Evolutionary conservation across 371 early-diverging fungal genomes (phyloP).

Genomic region (Caulochytrium protostelioides): DNA sequence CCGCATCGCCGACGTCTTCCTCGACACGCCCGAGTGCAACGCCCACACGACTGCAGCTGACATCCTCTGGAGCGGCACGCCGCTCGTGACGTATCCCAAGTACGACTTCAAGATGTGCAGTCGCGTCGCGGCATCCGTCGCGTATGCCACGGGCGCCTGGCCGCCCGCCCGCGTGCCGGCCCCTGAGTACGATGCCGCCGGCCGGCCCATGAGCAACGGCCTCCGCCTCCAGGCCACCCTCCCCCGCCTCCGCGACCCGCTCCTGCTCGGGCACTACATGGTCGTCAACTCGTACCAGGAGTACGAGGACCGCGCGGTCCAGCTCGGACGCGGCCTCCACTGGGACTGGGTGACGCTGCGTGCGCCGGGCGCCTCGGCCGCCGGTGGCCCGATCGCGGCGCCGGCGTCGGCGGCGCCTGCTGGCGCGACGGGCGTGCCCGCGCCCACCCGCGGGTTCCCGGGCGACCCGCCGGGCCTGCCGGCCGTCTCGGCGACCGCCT

Average conservation of each 20-base stretch:
- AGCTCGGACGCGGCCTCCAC: conserved; percentile 29
- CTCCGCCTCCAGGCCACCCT: too few relatives aligned
- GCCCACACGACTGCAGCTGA: conserved; percentile 88
- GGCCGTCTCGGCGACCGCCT: background rate
- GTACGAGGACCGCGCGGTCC: conserved; percentile 57
- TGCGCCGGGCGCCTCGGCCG: too few relatives aligned
- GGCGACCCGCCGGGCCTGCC: background rate
- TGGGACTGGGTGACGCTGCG: conserved; percentile 32
- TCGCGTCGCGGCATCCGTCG: conserved; percentile 70
- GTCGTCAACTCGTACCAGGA: conserved; percentile 47
- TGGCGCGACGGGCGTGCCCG: conserved; percentile 22
- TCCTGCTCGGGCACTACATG: conserved; percentile 48
- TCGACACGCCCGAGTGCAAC: conserved; percentile 85
- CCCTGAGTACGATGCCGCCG: too few relatives aligned
- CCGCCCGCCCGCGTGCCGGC: too few relatives aligned
- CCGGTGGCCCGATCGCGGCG: conserved; percentile 1
- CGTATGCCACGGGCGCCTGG: conserved; percentile 50
- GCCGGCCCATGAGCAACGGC: too few relatives aligned
- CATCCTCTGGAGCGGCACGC: conserved; percentile 82
- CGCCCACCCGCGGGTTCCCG: background rate
- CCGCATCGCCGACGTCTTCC: conserved; percentile 71
- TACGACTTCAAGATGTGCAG: conserved; percentile 77
- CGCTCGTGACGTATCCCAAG: conserved; percentile 71
- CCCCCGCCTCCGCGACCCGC: conserved; percentile 5
- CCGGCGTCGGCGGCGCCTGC: conserved; percentile 35